Evolutionary conservation across 2,329 filamentous ascomycete species (phyloP), one percentile per base, ranked within the genome.

Genomic region (Ustilaginoidea virens): DNA sequence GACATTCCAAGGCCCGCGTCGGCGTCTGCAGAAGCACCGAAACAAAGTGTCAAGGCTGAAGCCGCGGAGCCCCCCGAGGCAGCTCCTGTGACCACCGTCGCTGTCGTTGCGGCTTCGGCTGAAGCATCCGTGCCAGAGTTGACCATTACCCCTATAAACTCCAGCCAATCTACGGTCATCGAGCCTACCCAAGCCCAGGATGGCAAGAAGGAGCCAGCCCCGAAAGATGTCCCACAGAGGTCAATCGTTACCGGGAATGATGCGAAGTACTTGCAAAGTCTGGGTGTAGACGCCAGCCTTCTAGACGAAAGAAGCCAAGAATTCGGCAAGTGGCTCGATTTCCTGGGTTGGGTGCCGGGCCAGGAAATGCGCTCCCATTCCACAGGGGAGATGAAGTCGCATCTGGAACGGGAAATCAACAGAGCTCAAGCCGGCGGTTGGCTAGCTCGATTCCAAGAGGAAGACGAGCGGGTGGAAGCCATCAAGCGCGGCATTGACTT

Each of bases 371-470:
- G 80, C 30, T 63, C 73, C 25, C 75, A 78, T 38, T 80, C 73
- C 35, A 74, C 87, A 31, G 81, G 92, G 28, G 74, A 81, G 29
- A 66, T 94, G 47, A 82, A 86, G 54, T 62, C 69, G 9, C 83
- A 92, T 38, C 66, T 94, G 31, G 81, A 87, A 30, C 74, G 85
- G 36, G 86, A 94, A 48, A 70, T 94, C 33, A 83, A 85, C 38
- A 80, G 83, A 40, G 80, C 87, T 3, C 87, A 94, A 55, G 86
- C 86, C 28, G 87, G 83, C 32, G 86, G 82, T 35, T 96, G 87
- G 86, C 63, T 96, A 27, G 77, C 79, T 28, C 77, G 87, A 35
- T 68, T 77, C 39, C 62, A 87, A 39, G 80, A 90, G 39, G 85
- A 93, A 43, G 87, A 96, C 47, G 85, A 90, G 36, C 73, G 87